Evolutionary conservation across 176 grass and related monocot genomes (phyloP).

Genomic region (Zizania latifolia): DNA sequence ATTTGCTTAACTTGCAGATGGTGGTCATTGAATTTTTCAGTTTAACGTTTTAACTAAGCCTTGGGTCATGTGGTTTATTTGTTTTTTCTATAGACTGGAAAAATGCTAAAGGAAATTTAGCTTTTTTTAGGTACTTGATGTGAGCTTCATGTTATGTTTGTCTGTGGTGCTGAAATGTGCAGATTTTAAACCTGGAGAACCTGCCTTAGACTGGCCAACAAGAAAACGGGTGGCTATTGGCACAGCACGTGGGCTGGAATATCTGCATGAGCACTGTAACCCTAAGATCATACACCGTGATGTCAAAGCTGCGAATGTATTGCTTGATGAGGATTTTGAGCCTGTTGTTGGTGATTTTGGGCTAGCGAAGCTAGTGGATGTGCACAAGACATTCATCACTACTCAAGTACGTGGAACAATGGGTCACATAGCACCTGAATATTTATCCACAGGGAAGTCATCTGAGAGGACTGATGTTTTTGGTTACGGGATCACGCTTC

Average conservation of each 20-base stretch:
- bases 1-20: background rate
- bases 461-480: slow-evolving; percentile 84
- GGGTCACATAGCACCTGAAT: slow-evolving; percentile 92
- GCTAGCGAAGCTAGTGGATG: slow-evolving; percentile 80
- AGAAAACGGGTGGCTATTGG: slow-evolving; percentile 78
- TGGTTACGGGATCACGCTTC: slow-evolving; percentile 89
- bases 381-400: slow-evolving; percentile 79
- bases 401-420: slow-evolving; percentile 87
- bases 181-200: slow-evolving; percentile 70
- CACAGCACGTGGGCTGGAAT: slow-evolving; percentile 78
- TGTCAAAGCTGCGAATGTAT: slow-evolving; percentile 87
- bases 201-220: slow-evolving; percentile 62
- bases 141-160: background rate
- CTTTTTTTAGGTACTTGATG: slow-evolving; percentile 4
- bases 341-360: slow-evolving; percentile 90
- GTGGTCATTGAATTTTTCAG: background rate
- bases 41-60: background rate
- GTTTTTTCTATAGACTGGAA: background rate
- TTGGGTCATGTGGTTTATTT: background rate
- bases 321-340: slow-evolving; percentile 78
- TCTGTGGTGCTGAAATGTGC: slow-evolving; percentile 19
- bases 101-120: background rate
- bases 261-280: slow-evolving; percentile 85
- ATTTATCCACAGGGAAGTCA: slow-evolving; percentile 82
- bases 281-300: slow-evolving; percentile 93